phyloP scores from a whole-genome alignment of 2,329 filamentous ascomycete species.

The Grosmannia serpens region DNA sequence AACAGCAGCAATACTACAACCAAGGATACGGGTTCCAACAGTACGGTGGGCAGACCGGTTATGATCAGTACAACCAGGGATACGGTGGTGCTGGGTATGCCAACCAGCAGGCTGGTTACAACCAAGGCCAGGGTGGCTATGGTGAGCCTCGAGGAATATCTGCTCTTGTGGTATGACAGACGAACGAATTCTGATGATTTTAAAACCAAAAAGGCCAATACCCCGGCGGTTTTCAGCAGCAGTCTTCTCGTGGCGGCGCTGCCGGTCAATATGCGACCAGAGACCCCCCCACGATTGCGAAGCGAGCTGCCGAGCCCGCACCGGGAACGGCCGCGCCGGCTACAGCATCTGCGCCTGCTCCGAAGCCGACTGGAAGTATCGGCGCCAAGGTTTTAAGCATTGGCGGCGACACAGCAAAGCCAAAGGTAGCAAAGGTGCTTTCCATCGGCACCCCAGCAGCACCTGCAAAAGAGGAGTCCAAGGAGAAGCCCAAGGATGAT shows the following conservation, averaged over 20 bases:
- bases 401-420: constrained; percentile 43
- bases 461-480: constrained; percentile 42
- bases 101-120: constrained; percentile 27
- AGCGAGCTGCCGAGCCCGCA: constrained; percentile 42
- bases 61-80: constrained; percentile 33
- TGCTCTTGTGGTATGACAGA: too few relatives aligned
- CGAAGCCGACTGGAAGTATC: constrained; percentile 43
- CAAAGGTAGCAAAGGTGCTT: constrained; percentile 51
- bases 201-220: constrained; percentile 14
- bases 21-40: constrained; percentile 22
- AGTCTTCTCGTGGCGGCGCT: constrained; percentile 20
- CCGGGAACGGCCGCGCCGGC: constrained; percentile 31
- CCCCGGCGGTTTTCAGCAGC: constrained; percentile 26
- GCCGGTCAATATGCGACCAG: constrained; percentile 12
- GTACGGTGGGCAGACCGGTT: constrained; percentile 33
- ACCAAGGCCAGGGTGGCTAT: constrained; percentile 39
- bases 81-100: constrained; percentile 10
- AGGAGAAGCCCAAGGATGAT: constrained; percentile 26
- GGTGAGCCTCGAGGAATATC: constrained; percentile 12
- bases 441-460: constrained; percentile 45
- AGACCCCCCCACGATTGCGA: constrained; percentile 50
- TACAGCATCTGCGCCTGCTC: constrained; percentile 27
- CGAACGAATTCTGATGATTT: background rate
- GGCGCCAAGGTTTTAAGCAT: constrained; percentile 54
- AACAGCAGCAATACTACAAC: constrained; percentile 11